Percentiles rank a stretch among this genome's conserved stretches.
phyloP scores from a whole-genome alignment of 352 stramenopile genomes.

The Phytophthora agathidicida region DNA sequence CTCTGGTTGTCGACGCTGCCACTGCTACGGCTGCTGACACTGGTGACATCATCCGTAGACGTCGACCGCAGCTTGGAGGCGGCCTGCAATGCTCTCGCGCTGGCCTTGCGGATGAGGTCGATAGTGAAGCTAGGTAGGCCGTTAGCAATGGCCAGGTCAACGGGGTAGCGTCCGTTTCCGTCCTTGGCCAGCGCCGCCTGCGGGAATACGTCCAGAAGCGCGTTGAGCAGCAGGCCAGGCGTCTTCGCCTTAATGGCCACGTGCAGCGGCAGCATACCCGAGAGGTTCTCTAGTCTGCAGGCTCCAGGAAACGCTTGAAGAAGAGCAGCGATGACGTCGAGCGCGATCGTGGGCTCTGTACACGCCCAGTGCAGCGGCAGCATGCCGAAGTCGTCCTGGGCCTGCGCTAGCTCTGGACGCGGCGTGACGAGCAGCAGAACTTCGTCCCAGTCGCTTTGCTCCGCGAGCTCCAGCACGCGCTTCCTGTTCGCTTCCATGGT shows the following conservation, averaged over 20 bases:
- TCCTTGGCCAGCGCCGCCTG: constrained; percentile 63
- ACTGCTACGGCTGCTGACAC: constrained; percentile 26
- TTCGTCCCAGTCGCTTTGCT: constrained; percentile 73
- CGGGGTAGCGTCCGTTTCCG: constrained; percentile 54
- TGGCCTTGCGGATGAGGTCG: constrained; percentile 72
- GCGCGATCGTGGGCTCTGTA: constrained; percentile 58
- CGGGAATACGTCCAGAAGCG: constrained; percentile 50
- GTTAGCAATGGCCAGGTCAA: constrained; percentile 67
- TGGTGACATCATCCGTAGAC: constrained; percentile 42
- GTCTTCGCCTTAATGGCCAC: constrained; percentile 80
- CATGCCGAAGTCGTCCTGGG: constrained; percentile 85
- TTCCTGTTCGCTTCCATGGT: constrained; percentile 48
- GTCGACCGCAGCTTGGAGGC: constrained; percentile 37
- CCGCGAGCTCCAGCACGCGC: constrained; percentile 59
- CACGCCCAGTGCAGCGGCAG: constrained; percentile 85
- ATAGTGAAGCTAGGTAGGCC: constrained; percentile 74
- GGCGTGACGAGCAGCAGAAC: constrained; percentile 49
- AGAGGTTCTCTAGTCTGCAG: constrained; percentile 73
- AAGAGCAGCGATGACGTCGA: constrained; percentile 55
- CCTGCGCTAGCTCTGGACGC: constrained; percentile 52
- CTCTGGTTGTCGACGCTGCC: constrained; percentile 32
- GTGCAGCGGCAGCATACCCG: constrained; percentile 80
- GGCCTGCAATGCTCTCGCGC: constrained; percentile 42
- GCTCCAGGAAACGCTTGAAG: constrained; percentile 58
- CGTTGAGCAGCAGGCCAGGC: constrained; percentile 60